Evolutionary conservation across 2,329 filamentous ascomycete species (phyloP).

Genomic region (Fusarium sp.): DNA sequence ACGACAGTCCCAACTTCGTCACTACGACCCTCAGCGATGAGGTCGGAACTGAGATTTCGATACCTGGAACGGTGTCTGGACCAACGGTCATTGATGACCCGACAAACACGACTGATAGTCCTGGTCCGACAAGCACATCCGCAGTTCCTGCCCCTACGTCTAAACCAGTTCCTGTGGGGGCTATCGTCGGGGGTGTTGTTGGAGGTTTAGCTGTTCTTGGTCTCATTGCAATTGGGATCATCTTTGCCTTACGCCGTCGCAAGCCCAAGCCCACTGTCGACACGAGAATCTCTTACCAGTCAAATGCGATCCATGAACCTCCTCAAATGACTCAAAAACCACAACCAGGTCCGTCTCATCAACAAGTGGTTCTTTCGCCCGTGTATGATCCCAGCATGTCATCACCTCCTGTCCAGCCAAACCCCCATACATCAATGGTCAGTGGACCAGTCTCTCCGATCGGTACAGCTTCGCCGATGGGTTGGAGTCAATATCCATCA

Average conservation of each 20-base stretch:
- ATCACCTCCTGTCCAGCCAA: not conserved
- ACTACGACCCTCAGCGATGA: not conserved
- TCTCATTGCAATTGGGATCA: not conserved
- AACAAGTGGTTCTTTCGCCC: not conserved
- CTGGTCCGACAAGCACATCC: not conserved
- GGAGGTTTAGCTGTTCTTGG: constrained; percentile 1
- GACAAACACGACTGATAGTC: not conserved
- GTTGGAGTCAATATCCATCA: not conserved
- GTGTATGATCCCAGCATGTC: not conserved
- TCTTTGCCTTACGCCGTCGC: not conserved
- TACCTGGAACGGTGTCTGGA: fast-evolving
- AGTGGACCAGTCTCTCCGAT: not conserved
- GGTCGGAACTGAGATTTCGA: fast-evolving
- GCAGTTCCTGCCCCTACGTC: not conserved
- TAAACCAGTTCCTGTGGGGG: not conserved
- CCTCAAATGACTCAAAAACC: not conserved
- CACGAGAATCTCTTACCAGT: not conserved
- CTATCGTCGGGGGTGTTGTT: not conserved
- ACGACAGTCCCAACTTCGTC: not conserved
- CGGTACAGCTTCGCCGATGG: not conserved
- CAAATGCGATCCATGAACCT: not conserved
- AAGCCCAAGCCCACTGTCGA: not conserved
- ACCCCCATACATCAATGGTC: not conserved
- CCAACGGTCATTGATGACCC: fast-evolving
- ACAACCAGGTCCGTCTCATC: not conserved